These are phyloP conservation scores for Saprolegnia parasitica DNA, from an alignment of 352 stramenopile genomes.

Conservation along the genomic window DNA sequence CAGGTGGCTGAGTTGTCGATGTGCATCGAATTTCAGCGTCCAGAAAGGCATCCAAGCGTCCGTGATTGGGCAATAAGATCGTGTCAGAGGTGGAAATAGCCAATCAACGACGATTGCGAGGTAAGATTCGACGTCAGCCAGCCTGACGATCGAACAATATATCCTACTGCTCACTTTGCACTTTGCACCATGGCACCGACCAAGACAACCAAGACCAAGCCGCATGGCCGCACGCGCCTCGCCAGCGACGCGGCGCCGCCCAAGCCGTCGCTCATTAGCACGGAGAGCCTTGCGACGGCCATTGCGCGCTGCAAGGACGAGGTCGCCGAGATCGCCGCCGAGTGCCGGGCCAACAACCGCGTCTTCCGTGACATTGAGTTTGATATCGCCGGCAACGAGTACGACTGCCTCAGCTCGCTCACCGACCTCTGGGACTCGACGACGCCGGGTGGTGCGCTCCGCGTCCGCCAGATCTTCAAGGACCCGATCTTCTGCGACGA, in stretches of 20 bases:
- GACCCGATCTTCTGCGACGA: slow-evolving; percentile 43
- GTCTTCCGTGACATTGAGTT: slow-evolving; percentile 23
- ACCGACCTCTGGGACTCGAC: slow-evolving; percentile 8
- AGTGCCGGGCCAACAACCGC: slow-evolving; percentile 19
- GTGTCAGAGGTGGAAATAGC: no score
- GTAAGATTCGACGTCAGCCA: no score
- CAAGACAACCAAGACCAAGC: no score
- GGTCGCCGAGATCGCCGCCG: slow-evolving; percentile 16
- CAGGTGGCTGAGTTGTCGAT: no score
- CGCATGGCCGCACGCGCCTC: no score
- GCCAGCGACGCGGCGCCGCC: background rate
- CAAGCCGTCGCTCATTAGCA: slow-evolving; percentile 16
- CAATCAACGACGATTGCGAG: no score
- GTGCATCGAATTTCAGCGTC: no score
- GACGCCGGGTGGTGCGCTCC: slow-evolving; percentile 29
- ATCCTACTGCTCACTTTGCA: no score
- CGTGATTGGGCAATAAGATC: no score
- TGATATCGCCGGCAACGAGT: slow-evolving; percentile 5
- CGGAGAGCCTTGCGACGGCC: background rate
- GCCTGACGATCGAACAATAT: no score
- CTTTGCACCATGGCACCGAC: no score
- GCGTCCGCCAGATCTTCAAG: slow-evolving; percentile 41
- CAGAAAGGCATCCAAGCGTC: no score
- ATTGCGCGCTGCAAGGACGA: slow-evolving; percentile 19
- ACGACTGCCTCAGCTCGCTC: slow-evolving; percentile 17